Evolutionary conservation across 768 basidiomycete genomes (phyloP).

Genomic region (Podaxis carcinomalis): DNA sequence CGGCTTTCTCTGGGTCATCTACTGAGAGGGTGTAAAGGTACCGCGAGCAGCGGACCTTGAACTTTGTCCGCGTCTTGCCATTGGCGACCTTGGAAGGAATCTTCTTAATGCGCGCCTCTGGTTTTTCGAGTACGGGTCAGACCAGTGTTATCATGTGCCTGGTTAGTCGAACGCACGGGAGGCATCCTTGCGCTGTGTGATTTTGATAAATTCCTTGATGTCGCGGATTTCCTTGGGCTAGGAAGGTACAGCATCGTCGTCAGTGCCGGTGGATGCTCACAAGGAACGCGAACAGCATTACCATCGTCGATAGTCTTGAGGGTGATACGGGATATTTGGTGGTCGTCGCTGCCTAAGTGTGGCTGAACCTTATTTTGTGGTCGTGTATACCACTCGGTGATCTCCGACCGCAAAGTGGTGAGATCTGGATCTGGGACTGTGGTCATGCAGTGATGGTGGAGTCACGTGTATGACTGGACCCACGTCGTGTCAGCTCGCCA

Average conservation of each 20-base stretch:
- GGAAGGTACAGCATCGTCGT: neutral
- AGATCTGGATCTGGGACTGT: constrained; percentile 4
- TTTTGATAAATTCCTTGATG: constrained; percentile 98
- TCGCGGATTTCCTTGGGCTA: constrained; percentile 98
- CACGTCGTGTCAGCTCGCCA: constrained; percentile 4
- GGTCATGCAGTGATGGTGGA: neutral
- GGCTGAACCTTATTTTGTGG: constrained; percentile 33
- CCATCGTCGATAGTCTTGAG: constrained; percentile 39
- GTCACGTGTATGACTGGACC: constrained; percentile 4
- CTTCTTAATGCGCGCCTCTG: constrained; percentile 99
- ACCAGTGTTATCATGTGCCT: neutral
- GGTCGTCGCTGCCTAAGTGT: constrained; percentile 16
- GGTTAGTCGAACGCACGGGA: constrained; percentile 58
- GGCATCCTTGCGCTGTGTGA: constrained; percentile 96
- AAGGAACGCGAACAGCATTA: constrained; percentile 18
- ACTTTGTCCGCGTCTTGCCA: constrained; percentile 86
- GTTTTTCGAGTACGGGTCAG: constrained; percentile 7
- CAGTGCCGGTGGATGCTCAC: constrained; percentile 7
- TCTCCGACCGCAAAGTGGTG: constrained; percentile 15
- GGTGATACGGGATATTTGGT: constrained; percentile 18
- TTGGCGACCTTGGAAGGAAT: constrained; percentile 61
- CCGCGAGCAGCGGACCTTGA: constrained; percentile 96
- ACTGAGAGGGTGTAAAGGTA: constrained; percentile 97
- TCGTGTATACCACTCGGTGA: constrained; percentile 22
- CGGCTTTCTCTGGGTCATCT: constrained; percentile 97